Evolutionary conservation across 75 land plant species (phyloP), one percentile per base, ranked within the genome.

Genomic region (Picea sitchensis): DNA sequence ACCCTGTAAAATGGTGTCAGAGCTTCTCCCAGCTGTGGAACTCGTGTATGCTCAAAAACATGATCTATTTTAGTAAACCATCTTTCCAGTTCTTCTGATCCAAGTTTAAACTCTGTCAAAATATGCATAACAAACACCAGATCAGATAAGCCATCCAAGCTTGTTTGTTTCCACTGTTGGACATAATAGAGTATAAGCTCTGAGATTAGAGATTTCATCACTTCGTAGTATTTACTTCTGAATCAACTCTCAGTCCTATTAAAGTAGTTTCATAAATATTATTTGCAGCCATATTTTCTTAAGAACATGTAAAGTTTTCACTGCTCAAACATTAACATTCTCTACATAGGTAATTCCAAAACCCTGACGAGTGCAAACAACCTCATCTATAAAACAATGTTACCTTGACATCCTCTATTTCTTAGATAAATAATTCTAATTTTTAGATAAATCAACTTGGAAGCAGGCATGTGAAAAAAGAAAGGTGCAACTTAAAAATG

Each of bases 21-120:
- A 69, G 80, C 79, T 79, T 96, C 95, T 79, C 94, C 93, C 73
- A 92, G 82, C 51, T 80, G 90, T 36, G 98, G 95, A 89, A 95
- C 77, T 72, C 99, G 86, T 31, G 99, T 87, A 78, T 96, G 99
- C 73, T 88, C 91, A 83, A 94, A 87, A 76, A 93, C 75, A 79
- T 96, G 98, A 79, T 96, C 99, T 65, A 96, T 92, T 79, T 95
- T 90, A 3, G 88, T 89, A 80, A 96, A 96, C 99, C 99, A 96
- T 57, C 92, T 84, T 73, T 91, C 89, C 64, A 96, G 78, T 80
- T 96, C 99, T 79, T 91, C 94, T 67, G 90, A 77, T 38, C 93
- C 92, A 54, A 96, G 86, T 84, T 91, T 91, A 61, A 95, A 88
- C 15, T 86, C 99, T 96, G 62, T 38, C 38, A 63, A 68, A 31